Evolutionary conservation across 140 eudicot species (phyloP), one percentile per base, ranked within the genome.

Genomic region (Anethum foeniculum): DNA sequence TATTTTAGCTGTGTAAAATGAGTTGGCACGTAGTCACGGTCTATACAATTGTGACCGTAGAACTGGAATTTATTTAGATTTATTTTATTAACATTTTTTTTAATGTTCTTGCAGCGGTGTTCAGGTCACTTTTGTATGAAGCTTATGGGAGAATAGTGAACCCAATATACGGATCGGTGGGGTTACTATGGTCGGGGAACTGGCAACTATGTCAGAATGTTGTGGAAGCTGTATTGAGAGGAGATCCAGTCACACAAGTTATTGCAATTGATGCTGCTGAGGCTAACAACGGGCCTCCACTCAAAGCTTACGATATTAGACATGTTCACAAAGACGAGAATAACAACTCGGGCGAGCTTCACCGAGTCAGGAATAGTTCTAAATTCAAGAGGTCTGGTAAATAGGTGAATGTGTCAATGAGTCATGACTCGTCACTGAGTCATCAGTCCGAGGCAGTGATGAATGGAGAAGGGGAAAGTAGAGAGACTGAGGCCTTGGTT

Each of bases 161-260:
- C 83, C 98, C 98, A 72, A 82, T 91, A n/a, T 87, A 88, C 88
- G 98, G 98, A 75, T 94, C 98, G 8, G 96, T 91, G n/a, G 97
- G 98, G 81, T 81, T 94, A 76, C 80, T 91, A 10, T 94, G 97
- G 93, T 85, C 97, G 23, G 98, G 98, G 30, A 91, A 82, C 47
- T 94, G 98, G 98, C 90, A 88, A 82, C 91, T 91, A 3, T 91
- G 97, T 68, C 97, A 94, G 69, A 86, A 69, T 82, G 98, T 97
- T 3, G 97, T 94, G 21, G 96, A 94, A 77, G 94, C 96, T 71
- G 94, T 91, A 54, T 52, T 94, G 7, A 88, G 84, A 9, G 98
- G 98, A 27, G 54, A 86, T 39, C 95, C 91, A 75, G 89, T 93
- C 8, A 85, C 95, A 51, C 95, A 85, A 25, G 85, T 90, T 39